These are phyloP conservation scores for Vitis hybrid DNA, from an alignment of 177 flowering plant genomes.

Conservation along the genomic window DNA sequence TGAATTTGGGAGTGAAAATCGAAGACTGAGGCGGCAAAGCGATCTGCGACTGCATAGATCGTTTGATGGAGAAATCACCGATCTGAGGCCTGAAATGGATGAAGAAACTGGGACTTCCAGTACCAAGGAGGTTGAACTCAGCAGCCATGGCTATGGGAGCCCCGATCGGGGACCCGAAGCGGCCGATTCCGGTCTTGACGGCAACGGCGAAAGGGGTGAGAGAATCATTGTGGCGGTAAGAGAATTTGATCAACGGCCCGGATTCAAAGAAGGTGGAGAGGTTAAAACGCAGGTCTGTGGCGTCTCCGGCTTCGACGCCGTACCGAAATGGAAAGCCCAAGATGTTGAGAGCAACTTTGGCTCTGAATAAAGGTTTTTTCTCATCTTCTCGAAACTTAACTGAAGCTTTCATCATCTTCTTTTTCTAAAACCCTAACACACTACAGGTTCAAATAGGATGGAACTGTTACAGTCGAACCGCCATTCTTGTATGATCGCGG, in stretches of 20 bases:
- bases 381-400: background rate
- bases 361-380: background rate
- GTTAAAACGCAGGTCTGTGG: background rate
- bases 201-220: conserved; percentile 4
- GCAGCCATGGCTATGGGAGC: conserved; percentile 7
- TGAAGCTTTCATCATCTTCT: conserved; percentile 1
- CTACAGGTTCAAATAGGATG: background rate
- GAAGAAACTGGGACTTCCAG: conserved; percentile 9
- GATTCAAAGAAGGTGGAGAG: conserved; percentile 8
- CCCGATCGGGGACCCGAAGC: conserved; percentile 10
- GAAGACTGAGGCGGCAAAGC: background rate
- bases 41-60: conserved; percentile 3
- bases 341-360: conserved; percentile 6
- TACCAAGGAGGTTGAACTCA: conserved; percentile 6
- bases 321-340: conserved; percentile 1
- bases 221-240: conserved; percentile 13
- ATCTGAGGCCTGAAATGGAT: conserved; percentile 12
- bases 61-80: conserved; percentile 10
- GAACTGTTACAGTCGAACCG: too few species aligned
- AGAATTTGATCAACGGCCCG: conserved; percentile 11
- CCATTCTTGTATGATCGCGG: too few species aligned
- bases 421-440: background rate
- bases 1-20: background rate
- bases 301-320: background rate
- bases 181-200: conserved; percentile 8